phyloP scores from a whole-genome alignment of 1,139 yeast species.

The Yamadazyma jaroonii region DNA sequence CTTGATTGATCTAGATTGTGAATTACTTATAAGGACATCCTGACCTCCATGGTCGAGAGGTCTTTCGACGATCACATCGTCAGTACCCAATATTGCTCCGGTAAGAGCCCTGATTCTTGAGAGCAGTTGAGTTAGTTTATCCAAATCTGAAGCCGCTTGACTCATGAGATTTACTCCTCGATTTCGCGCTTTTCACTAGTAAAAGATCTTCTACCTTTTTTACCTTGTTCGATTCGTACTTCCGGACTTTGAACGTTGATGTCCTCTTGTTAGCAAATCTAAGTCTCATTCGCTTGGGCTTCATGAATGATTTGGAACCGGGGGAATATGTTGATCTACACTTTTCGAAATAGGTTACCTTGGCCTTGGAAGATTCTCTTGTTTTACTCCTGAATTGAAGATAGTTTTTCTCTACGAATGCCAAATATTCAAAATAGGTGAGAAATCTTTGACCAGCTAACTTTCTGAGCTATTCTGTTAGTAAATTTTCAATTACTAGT shows the following conservation, averaged over 20 bases:
- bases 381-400: neutral
- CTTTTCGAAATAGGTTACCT: neutral
- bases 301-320: neutral
- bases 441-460: neutral
- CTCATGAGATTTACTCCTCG: neutral
- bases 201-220: neutral
- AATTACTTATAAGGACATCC: neutral
- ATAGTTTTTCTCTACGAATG: conserved; percentile 1
- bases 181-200: neutral
- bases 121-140: neutral
- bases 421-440: conserved; percentile 2
- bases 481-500: neutral
- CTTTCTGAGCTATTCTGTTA: conserved; percentile 5
- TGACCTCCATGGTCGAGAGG: neutral
- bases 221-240: too few species aligned
- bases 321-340: neutral
- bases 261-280: neutral
- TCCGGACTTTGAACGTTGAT: too few species aligned
- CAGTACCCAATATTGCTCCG: neutral
- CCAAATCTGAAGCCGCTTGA: neutral
- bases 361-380: neutral
- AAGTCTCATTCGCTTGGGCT: neutral
- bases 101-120: neutral
- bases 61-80: neutral
- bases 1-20: neutral